Conservation (phyloP, 2,329 filamentous ascomycete species). For the Talaromyces albobiverticillius region DNA sequence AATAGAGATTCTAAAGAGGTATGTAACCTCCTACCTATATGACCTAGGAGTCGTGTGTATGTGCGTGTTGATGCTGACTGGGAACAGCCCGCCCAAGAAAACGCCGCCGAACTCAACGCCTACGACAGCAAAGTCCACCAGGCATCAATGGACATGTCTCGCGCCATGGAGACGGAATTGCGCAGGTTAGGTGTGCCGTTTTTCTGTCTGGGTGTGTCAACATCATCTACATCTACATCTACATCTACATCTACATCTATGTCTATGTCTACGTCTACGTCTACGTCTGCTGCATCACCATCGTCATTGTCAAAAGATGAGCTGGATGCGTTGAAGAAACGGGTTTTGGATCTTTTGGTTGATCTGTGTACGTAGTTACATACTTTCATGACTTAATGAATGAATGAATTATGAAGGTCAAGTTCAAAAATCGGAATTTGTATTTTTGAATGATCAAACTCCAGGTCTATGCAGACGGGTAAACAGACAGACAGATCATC, state of each 20-base stretch:
- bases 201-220: constrained; percentile 51
- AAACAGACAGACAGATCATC: background rate
- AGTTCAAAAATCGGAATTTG: no score
- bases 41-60: background rate
- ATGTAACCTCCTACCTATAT: background rate
- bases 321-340: constrained; percentile 43
- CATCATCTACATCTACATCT: constrained; percentile 29
- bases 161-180: constrained; percentile 55
- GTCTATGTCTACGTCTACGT: background rate
- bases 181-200: constrained; percentile 60
- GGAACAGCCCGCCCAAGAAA: constrained; percentile 38
- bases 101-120: constrained; percentile 53
- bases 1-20: background rate
- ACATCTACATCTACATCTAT: background rate
- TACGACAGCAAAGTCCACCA: constrained; percentile 64
- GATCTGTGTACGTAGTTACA: constrained; percentile 43
- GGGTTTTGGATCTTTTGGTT: constrained; percentile 50
- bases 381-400: no score
- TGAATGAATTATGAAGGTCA: no score
- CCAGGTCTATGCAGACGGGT: constrained; percentile 5
- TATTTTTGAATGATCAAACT: no score
- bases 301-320: constrained; percentile 42
- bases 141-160: constrained; percentile 58
- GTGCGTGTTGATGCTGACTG: no score
- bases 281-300: no score